A percentile compares a stretch with the other conserved stretches of the same genome.
phyloP scores from a whole-genome alignment of 352 stramenopile genomes.

The Globisporangium solare region DNA sequence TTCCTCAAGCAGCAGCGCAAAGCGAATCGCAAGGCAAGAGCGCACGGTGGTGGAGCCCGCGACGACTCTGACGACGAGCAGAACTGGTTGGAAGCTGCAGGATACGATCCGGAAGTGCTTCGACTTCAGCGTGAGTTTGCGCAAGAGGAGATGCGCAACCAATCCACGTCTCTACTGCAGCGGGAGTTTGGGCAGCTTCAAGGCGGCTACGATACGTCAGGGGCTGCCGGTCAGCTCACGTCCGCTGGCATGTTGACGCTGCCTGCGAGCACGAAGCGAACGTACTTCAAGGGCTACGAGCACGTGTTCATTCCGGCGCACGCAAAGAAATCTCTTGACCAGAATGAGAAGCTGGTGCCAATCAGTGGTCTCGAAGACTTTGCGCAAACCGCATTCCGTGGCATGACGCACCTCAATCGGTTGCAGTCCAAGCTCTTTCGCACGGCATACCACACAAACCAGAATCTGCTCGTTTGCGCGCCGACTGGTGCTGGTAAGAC shows the following conservation, averaged over 20 bases:
- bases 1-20: constrained; percentile 59
- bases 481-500: constrained; percentile 96
- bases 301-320: constrained; percentile 78
- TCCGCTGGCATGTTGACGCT: constrained; percentile 49
- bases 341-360: constrained; percentile 52
- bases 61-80: constrained; percentile 32
- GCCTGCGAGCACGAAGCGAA: constrained; percentile 60
- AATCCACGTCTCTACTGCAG: constrained; percentile 71
- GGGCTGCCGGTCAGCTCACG: constrained; percentile 56
- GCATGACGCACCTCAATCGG: constrained; percentile 90
- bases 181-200: constrained; percentile 67
- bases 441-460: constrained; percentile 92
- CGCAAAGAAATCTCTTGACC: constrained; percentile 50
- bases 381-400: constrained; percentile 72
- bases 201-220: constrained; percentile 65
- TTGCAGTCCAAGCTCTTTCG: constrained; percentile 98
- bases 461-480: constrained; percentile 96
- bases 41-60: constrained; percentile 9
- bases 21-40: constrained; percentile 31
- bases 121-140: constrained; percentile 67
- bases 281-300: constrained; percentile 79
- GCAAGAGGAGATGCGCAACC: constrained; percentile 48
- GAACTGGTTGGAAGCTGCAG: constrained; percentile 72
- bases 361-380: constrained; percentile 69
- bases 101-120: constrained; percentile 77